phyloP scores from a whole-genome alignment of 768 basidiomycete species.

The Dendrothele bispora region DNA sequence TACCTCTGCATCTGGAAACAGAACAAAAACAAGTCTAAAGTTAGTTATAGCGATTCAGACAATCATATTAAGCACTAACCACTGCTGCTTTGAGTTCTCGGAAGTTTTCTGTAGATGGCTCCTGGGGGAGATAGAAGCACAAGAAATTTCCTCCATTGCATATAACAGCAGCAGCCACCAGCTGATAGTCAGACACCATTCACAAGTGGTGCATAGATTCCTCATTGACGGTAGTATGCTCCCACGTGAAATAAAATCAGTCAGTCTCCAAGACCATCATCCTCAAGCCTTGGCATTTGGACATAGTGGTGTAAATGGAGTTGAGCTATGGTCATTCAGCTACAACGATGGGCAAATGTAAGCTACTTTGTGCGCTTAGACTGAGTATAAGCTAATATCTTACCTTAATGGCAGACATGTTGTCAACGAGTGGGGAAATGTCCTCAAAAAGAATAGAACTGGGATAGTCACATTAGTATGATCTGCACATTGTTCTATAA shows the following conservation, averaged over 20 bases:
- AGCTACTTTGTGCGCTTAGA: too few species aligned
- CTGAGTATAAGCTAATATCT: too few species aligned
- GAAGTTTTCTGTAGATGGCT: background rate
- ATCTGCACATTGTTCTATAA: too few species aligned
- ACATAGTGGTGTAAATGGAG: background rate
- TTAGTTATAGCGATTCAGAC: too few species aligned
- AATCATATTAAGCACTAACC: background rate
- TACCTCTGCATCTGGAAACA: constrained; percentile 2
- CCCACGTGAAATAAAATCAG: background rate
- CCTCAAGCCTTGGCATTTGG: background rate
- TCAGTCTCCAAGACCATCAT: background rate
- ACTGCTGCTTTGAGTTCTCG: background rate
- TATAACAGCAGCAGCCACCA: background rate
- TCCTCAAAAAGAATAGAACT: too few species aligned
- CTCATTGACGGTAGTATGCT: background rate
- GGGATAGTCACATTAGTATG: too few species aligned
- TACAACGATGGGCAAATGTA: background rate
- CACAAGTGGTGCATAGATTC: background rate
- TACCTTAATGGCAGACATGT: too few species aligned
- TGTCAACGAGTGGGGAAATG: too few species aligned
- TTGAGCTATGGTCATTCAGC: background rate
- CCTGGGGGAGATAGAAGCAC: background rate
- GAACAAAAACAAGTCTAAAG: background rate
- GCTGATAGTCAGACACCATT: background rate
- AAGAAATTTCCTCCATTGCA: background rate